Conservation (phyloP, 1,139 yeast genomes). For the Hansenula sp. region DNA sequence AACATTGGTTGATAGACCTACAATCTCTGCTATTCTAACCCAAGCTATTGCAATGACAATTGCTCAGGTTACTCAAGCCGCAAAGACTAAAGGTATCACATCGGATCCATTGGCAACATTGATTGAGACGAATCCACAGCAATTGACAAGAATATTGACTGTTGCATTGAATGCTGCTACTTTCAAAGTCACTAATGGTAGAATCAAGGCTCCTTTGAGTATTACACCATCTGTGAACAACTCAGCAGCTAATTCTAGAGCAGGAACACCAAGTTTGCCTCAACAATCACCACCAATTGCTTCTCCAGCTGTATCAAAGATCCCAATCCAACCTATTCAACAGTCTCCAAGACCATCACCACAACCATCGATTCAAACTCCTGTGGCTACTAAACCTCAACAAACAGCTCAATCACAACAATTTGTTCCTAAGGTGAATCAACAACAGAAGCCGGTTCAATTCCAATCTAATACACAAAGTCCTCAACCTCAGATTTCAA, state of each 20-base stretch:
- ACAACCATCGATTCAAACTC: neutral
- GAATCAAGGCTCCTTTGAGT: constrained; percentile 32
- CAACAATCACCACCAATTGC: neutral
- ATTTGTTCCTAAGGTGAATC: neutral
- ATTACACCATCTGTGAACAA: constrained; percentile 20
- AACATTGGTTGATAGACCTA: constrained; percentile 63
- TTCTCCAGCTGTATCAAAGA: constrained; percentile 1
- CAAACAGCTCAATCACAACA: neutral
- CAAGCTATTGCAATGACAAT: constrained; percentile 91
- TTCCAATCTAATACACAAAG: too few relatives aligned
- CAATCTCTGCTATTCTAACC: constrained; percentile 78
- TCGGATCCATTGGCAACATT: constrained; percentile 77
- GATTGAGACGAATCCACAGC: constrained; percentile 85
- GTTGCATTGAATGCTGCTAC: constrained; percentile 81
- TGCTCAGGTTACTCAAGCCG: constrained; percentile 84
- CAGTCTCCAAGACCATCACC: neutral
- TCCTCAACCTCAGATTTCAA: neutral
- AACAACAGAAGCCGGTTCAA: neutral
- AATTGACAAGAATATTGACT: constrained; percentile 75
- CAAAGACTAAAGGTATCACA: constrained; percentile 77
- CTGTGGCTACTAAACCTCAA: neutral
- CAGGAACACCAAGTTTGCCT: constrained; percentile 1
- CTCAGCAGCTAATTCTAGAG: constrained; percentile 3
- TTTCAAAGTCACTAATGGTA: constrained; percentile 50
- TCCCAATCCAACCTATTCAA: neutral